These are phyloP conservation scores for Russula abietina DNA, from an alignment of 768 basidiomycete species.

Conservation along the genomic window DNA sequence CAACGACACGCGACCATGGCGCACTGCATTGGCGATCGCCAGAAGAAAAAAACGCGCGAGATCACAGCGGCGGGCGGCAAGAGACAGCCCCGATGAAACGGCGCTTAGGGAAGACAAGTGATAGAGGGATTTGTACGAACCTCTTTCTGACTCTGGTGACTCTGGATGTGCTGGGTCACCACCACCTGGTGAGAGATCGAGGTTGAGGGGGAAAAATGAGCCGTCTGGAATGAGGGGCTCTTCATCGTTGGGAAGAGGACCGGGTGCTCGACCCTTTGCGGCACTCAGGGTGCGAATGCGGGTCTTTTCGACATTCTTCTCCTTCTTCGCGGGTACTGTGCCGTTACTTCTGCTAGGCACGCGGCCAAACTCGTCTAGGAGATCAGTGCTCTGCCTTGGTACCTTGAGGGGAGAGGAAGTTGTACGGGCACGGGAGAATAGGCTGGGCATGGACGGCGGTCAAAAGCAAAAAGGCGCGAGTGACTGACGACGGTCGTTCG, in stretches of 20 bases:
- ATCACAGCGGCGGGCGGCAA: neutral
- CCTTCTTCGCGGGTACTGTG: slow-evolving; percentile 30
- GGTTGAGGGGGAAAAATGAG: slow-evolving; percentile 33
- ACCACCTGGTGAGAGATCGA: slow-evolving; percentile 29
- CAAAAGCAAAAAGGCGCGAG: slow-evolving; percentile 1
- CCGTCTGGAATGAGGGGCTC: slow-evolving; percentile 33
- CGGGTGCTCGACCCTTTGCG: slow-evolving; percentile 32
- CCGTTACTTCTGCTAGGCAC: slow-evolving; percentile 40
- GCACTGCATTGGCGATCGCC: slow-evolving; percentile 3
- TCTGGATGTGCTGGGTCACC: slow-evolving; percentile 19
- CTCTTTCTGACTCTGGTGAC: slow-evolving; percentile 21
- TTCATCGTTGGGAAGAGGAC: slow-evolving; percentile 34
- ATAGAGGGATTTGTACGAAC: neutral
- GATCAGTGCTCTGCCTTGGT: slow-evolving; percentile 28
- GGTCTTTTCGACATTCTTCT: slow-evolving; percentile 39
- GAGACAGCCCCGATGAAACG: neutral
- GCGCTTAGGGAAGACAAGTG: neutral
- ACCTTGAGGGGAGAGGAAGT: slow-evolving; percentile 41
- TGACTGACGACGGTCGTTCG: neutral
- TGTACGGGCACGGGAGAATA: slow-evolving; percentile 68
- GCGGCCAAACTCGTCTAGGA: slow-evolving; percentile 62
- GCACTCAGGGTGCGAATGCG: slow-evolving; percentile 41
- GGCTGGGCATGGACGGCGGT: slow-evolving; percentile 53
- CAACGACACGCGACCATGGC: neutral
- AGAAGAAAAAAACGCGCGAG: neutral